Evolutionary conservation across 1,284 basidiomycete genomes (phyloP).

Genomic region (Tremellales sp.): DNA sequence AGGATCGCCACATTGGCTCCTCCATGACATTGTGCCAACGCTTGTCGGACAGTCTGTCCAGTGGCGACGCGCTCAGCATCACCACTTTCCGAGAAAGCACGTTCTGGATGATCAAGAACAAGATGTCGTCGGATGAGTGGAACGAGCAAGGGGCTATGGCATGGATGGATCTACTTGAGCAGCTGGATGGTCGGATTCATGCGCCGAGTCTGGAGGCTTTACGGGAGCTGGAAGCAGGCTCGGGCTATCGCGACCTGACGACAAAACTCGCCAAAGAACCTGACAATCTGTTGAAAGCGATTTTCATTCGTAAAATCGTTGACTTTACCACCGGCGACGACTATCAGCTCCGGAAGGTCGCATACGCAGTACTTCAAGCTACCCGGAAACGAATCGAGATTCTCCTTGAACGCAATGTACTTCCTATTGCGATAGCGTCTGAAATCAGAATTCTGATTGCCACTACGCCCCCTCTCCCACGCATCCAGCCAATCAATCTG

Average conservation of each 20-base stretch:
- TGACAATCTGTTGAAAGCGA: constrained; percentile 1
- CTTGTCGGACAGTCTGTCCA: constrained; percentile 3
- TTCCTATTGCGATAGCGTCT: background rate
- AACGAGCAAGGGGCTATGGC: constrained; percentile 65
- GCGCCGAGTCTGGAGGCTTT: constrained; percentile 50
- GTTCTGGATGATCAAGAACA: constrained; percentile 78
- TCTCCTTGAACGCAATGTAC: background rate
- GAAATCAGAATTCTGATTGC: constrained; percentile 8
- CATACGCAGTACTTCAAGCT: constrained; percentile 19
- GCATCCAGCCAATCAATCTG: background rate
- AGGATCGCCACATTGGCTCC: constrained; percentile 5
- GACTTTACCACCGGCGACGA: constrained; percentile 12
- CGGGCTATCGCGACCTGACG: background rate
- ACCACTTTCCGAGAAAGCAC: constrained; percentile 46
- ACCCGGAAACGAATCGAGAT: constrained; percentile 6
- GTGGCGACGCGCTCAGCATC: constrained; percentile 2
- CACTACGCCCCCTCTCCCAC: background rate
- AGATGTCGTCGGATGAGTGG: constrained; percentile 59
- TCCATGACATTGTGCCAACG: constrained; percentile 21
- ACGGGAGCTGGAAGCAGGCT: constrained; percentile 4
- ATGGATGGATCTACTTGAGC: constrained; percentile 66
- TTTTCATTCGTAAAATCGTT: constrained; percentile 16
- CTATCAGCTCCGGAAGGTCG: constrained; percentile 13
- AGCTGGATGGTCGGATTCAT: constrained; percentile 27
- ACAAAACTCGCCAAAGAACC: constrained; percentile 5